Conservation (phyloP, 1,139 yeast species). For the Hemisphaericaspora xylofermentans region DNA sequence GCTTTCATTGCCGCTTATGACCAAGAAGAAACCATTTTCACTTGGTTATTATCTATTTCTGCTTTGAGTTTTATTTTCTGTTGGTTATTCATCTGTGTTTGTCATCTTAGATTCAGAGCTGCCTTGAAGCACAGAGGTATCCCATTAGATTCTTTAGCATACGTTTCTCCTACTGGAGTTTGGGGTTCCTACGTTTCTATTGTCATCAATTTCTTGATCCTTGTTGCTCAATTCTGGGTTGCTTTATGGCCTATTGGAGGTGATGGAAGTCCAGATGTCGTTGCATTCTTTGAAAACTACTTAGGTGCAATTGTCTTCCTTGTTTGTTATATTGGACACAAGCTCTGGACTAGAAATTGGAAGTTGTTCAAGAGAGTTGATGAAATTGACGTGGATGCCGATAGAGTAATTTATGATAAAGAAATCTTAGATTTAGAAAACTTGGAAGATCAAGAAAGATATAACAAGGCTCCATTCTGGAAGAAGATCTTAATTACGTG, state of each 20-base stretch:
- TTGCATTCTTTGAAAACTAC: conserved; percentile 33
- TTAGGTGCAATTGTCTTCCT: conserved; percentile 33
- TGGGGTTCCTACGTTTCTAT: conserved; percentile 22
- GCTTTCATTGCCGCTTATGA: conserved; percentile 25
- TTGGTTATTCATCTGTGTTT: conserved; percentile 32
- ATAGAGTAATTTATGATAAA: conserved; percentile 42
- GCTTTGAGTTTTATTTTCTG: conserved; percentile 27
- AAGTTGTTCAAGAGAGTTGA: conserved; percentile 30
- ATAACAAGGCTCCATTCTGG: conserved; percentile 24
- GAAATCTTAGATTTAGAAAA: conserved; percentile 37
- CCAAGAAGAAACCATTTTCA: conserved; percentile 21
- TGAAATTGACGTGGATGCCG: conserved; percentile 42
- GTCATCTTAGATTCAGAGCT: conserved; percentile 33
- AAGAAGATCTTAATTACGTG: conserved; percentile 26
- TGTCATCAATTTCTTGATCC: conserved; percentile 20
- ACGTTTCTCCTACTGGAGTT: conserved; percentile 29
- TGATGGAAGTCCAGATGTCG: conserved; percentile 29
- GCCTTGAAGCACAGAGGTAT: conserved; percentile 29
- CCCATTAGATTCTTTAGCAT: conserved; percentile 31
- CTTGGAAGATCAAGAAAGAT: conserved; percentile 30
- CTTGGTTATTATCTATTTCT: conserved; percentile 26
- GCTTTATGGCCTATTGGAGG: conserved; percentile 38
- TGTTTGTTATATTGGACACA: conserved; percentile 33
- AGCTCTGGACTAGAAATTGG: conserved; percentile 25
- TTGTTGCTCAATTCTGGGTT: conserved; percentile 41